Base-by-base conservation (phyloP, 495 filamentous ascomycete genomes). In the Penicillium arizonense region DNA sequence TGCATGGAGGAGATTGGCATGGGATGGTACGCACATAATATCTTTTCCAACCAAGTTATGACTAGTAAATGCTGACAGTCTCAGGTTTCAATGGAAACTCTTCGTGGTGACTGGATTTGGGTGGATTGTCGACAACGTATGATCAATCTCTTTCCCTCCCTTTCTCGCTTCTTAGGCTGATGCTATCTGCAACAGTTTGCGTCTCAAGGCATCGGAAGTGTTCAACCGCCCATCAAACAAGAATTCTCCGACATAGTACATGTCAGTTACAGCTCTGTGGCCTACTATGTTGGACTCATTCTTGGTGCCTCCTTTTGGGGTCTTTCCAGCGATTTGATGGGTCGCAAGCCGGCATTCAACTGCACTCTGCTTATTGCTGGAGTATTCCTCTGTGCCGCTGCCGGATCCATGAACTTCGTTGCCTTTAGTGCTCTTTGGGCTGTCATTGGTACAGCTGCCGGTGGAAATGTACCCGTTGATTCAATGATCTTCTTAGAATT, bases 221-320 rank as follows among this genome's bases (percentile, higher is more conserved):
- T 69, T 7, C 66, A 67, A 14, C 69, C 69, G 3, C 62, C 66
- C 2, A 67, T 72, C 14, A 23, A 59, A 20, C 55, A 57, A 30
- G 68, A 71, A 40, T 66, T 71, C 35, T 40, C 55, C 0, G 64
- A 53, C 10, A 66, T 69, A 9, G 47, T 50, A 0, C 59, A 63
- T 20, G 59, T 67, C 45, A 69, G 68, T 52, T 71, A 65, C 49
- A 71, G 68, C 49, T 67, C 68, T 5, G 66, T 71, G 20, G 66
- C 66, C 4, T 71, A 69, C 44, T 71, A 69, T 50, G 55, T 60
- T 7, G 66, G 69, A 4, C 47, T 72, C 12, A 72, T 72, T n/a
- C 13, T 72, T 3, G 69, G 66, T 9, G 66, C 69, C 16, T 63
- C 60, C 0, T 69, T 71, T 39, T 72, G 69, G 69, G 69, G 69